Base-by-base conservation (phyloP, 1,284 basidiomycete genomes). In the Marasmius tenuissimus region DNA sequence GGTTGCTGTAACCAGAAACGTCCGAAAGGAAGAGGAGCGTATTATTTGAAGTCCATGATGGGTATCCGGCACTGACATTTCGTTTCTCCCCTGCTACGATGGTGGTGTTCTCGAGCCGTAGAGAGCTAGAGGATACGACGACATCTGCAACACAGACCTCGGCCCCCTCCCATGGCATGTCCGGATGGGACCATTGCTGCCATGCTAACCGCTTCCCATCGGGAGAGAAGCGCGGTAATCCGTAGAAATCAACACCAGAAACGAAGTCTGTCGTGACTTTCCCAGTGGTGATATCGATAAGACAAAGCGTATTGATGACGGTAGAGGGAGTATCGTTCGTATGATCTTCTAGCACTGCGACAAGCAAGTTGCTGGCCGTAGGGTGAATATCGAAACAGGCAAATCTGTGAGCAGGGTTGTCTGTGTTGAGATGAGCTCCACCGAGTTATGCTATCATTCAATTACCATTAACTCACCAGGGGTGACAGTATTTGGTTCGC, bases 151-250 rank as follows among this genome's bases (percentile, higher is more conserved):
- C 72, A 66, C 81, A 78, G 42, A 93, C 75, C 67, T 88, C 77
- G 0, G 84, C 81, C 18, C 86, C 88, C 67, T 92, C 86, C 88
- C 90, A 94, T 20, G 92, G 91, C 92, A 94, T 93, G 68, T 91
- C 85, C 0, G 92, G 92, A 65, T 88, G 87, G 63, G 74, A 77
- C 92, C 91, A 94, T 63, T 89, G 81, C 53, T 87, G 78, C 87
- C 88, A 94, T 3, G 82, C 84, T 18, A 94, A 67, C 49, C 81
- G 81, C 20, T 73, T 78, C 0, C 91, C 92, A 66, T 90, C 84
- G 0, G 88, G 84, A 22, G 88, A 89, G 73, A 92, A 89, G 33
- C 73, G 76, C 0, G 90, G 85, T 1, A 80, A 68, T 1, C 80
- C 78, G 68, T 91, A 92, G 72, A 92, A 92, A 69, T 91, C 88